These are phyloP conservation scores for Kazachstania sp. DNA, from an alignment of 1,139 yeast genomes.

Conservation along the genomic window DNA sequence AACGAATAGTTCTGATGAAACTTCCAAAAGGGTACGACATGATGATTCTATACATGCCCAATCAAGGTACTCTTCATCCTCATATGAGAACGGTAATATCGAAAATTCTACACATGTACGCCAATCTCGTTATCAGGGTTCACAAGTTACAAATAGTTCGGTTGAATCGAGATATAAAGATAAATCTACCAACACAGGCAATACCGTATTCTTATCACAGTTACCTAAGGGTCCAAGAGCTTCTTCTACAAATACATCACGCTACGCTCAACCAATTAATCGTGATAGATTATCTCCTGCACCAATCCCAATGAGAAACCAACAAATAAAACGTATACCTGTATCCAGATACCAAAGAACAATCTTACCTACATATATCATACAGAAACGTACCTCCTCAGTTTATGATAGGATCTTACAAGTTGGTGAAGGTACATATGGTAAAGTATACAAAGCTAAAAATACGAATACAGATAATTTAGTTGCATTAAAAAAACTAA, in stretches of 20 bases:
- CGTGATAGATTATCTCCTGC: background rate
- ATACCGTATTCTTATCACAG: conserved; percentile 7
- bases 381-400: conserved; percentile 16
- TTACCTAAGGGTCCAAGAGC: conserved; percentile 16
- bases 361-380: background rate
- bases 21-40: conserved; percentile 7
- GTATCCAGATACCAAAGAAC: background rate
- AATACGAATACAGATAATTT: conserved; percentile 48
- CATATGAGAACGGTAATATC: background rate
- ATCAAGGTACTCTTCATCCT: conserved; percentile 1
- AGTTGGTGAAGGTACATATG: conserved; percentile 81
- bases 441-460: conserved; percentile 57
- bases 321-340: background rate
- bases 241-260: background rate
- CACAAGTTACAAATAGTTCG: background rate
- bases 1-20: background rate
- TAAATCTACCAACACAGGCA: background rate
- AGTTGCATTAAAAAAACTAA: conserved; percentile 75
- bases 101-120: background rate
- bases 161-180: background rate
- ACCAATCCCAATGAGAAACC: background rate
- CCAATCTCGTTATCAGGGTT: conserved; percentile 4
- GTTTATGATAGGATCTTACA: conserved; percentile 35
- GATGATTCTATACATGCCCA: background rate
- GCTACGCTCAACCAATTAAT: background rate